Base-by-base conservation (phyloP, 768 basidiomycete species). In the Kwoniella botswanensis region DNA sequence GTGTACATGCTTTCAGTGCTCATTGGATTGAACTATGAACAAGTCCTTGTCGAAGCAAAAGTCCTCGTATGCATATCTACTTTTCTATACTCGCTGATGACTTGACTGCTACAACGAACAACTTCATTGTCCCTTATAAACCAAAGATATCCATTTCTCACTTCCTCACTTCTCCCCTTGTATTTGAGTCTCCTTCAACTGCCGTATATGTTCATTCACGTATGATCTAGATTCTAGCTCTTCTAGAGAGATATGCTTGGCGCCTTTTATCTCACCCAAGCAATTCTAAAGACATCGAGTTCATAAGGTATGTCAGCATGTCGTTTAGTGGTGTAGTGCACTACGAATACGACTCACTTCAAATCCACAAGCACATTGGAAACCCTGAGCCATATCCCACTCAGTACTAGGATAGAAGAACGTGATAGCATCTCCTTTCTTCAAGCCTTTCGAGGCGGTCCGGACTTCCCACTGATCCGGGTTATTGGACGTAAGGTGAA, bases 331-430 rank as follows among this genome's bases (percentile, higher is more conserved):
- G 26, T 26, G 26, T 26, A 26, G 26, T 26, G 26, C 26, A 26
- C 26, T 4, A 26, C 26, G 26, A 2, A 26, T 26, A 26, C 26
- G 26, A 26, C 85, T 62, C 73, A 87, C 87, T 62, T 75, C 64
- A 2, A 85, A 78, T 17, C 84, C 85, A 79, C 90, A 90, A 50
- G 81, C 69, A 79, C 89, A 90, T 13, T 84, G 81, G 77, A 90
- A 90, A 0, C 87, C 85, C 75, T 88, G 88, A 21, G 86, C 88
- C 89, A 90, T 90, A 57, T 88, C 86, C 89, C 89, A 90, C 76
- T 90, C 89, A 17, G 88, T 90, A 74, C 86, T 87, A 18, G 89
- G 90, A 78, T 90, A 90, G 78, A 90, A 90, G 76, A 87, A 90
- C 2, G 87, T 88, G 65, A 90, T 85, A 83, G 78, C 77, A 61